Evolutionary conservation across 306 rosid genomes (phyloP).

Genomic region (Medicago truncatula): DNA sequence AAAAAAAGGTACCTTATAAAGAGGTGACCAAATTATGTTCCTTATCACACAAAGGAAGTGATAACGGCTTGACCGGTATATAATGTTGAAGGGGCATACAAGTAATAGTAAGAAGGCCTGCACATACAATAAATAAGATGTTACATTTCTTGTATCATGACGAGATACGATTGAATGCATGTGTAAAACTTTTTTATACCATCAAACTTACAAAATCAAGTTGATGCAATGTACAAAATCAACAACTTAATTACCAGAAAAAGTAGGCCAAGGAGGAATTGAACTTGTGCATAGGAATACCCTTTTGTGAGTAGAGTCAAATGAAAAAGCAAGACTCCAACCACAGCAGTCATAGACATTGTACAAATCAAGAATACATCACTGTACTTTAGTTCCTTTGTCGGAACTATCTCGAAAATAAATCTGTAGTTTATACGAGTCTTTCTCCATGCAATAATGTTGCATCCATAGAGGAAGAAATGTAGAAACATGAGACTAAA

Average conservation of each 20-base stretch:
- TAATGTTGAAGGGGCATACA: constrained; percentile 78
- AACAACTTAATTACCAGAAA: constrained; percentile 60
- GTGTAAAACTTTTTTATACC: neutral
- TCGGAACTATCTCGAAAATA: constrained; percentile 79
- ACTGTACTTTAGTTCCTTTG: constrained; percentile 83
- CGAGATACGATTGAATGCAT: neutral
- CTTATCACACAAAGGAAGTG: constrained; percentile 81
- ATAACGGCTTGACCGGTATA: constrained; percentile 82
- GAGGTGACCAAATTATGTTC: constrained; percentile 87
- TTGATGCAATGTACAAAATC: neutral
- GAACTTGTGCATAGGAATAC: constrained; percentile 72
- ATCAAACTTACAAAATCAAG: neutral
- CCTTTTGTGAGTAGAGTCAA: constrained; percentile 77
- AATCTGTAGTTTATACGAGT: constrained; percentile 87
- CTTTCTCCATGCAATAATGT: constrained; percentile 89
- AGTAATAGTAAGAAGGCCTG: constrained; percentile 76
- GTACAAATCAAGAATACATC: constrained; percentile 88
- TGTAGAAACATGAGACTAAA: constrained; percentile 96
- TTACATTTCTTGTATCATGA: neutral
- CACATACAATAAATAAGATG: neutral
- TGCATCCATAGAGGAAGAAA: constrained; percentile 92
- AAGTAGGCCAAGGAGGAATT: constrained; percentile 83
- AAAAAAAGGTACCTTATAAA: constrained; percentile 72
- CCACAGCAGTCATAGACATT: constrained; percentile 72
- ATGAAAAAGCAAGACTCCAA: constrained; percentile 87